Evolutionary conservation across 805 yeast genomes (phyloP).

Genomic region (Phaffomyces thermotolerans): DNA sequence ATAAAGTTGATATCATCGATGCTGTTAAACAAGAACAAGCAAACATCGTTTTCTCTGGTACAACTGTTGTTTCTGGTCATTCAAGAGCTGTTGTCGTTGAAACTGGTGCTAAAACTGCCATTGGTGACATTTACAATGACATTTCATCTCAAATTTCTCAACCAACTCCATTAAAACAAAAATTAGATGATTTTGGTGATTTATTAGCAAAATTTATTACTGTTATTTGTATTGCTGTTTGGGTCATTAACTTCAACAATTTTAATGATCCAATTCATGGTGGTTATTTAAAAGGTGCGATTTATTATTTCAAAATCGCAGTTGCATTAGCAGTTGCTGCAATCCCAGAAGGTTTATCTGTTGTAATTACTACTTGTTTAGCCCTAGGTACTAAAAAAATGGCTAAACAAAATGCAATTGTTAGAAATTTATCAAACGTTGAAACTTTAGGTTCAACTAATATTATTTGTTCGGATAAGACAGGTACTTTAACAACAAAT

Average conservation of each 20-base stretch:
- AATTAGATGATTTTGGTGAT: constrained; percentile 34
- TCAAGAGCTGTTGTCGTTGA: constrained; percentile 40
- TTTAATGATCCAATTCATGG: constrained; percentile 36
- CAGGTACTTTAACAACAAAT: constrained; percentile 46
- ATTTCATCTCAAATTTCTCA: constrained; percentile 32
- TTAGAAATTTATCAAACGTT: constrained; percentile 40
- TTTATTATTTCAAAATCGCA: constrained; percentile 42
- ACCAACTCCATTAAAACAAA: constrained; percentile 30
- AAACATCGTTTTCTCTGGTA: constrained; percentile 43
- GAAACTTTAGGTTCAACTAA: constrained; percentile 56
- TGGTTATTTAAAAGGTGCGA: constrained; percentile 39
- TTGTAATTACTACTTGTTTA: constrained; percentile 45
- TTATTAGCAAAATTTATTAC: constrained; percentile 35
- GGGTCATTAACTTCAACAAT: constrained; percentile 37
- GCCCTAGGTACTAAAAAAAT: constrained; percentile 43
- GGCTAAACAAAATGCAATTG: constrained; percentile 41
- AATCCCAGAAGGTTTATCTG: constrained; percentile 47
- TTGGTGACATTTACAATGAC: constrained; percentile 40
- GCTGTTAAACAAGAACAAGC: constrained; percentile 32
- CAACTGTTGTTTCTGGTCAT: constrained; percentile 35
- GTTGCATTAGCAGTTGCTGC: constrained; percentile 46
- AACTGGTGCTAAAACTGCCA: constrained; percentile 41
- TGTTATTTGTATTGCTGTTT: constrained; percentile 38
- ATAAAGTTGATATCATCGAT: constrained; percentile 21
- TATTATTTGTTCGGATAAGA: constrained; percentile 38